Percentiles rank a stretch among this genome's conserved stretches.
Evolutionary conservation across 352 stramenopile species (phyloP).

Genomic region (Pythium rhizo-oryzae): DNA sequence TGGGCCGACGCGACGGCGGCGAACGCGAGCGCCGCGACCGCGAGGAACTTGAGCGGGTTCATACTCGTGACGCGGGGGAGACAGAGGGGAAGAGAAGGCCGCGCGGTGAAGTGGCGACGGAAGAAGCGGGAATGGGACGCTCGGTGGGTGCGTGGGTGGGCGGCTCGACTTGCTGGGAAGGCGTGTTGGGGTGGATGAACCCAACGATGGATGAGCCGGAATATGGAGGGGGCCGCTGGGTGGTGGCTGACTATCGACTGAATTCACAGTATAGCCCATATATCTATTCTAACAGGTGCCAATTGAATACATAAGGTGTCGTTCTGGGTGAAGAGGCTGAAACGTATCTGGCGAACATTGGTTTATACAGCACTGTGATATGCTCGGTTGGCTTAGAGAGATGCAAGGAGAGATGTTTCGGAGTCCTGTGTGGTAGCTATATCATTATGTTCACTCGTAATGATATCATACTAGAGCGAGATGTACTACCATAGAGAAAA

Average conservation of each 20-base stretch:
- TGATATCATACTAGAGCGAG: too few species aligned
- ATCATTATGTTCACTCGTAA: too few species aligned
- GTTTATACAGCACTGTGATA: slow-evolving; percentile 1
- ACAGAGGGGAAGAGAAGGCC: background rate
- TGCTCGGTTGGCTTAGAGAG: background rate
- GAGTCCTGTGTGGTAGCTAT: background rate
- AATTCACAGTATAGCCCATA: background rate
- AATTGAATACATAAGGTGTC: too few species aligned
- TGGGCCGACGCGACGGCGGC: slow-evolving; percentile 5
- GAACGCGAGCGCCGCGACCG: slow-evolving; percentile 1
- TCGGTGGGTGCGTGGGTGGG: background rate
- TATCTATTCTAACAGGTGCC: too few species aligned
- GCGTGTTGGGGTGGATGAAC: slow-evolving; percentile 7
- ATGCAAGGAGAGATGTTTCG: background rate
- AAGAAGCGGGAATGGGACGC: background rate
- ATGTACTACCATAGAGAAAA: too few species aligned
- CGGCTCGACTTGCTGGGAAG: background rate
- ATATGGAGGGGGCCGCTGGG: background rate
- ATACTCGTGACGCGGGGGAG: background rate
- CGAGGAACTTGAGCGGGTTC: slow-evolving; percentile 19
- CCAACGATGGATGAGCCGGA: slow-evolving; percentile 1
- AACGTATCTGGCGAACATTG: background rate
- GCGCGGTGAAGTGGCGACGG: background rate
- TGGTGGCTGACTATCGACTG: background rate
- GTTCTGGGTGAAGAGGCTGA: too few species aligned